Evolutionary conservation across 2,329 filamentous ascomycete genomes (phyloP), one percentile per base, ranked within the genome.

Genomic region (Calycina herbarum): DNA sequence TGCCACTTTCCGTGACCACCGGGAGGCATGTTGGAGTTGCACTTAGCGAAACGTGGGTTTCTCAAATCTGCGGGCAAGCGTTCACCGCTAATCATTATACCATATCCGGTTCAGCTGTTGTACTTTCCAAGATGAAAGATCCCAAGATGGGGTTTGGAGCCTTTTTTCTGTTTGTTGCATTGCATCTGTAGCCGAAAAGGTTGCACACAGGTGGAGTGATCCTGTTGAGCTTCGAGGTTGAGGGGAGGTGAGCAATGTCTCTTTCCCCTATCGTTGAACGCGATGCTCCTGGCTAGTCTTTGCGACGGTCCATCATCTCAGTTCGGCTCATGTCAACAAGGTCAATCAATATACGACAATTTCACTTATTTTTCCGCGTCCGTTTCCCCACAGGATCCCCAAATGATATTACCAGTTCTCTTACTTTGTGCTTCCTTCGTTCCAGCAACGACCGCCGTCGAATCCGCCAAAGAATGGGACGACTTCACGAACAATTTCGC

Each of bases 401-500:
- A 42, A 42, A 42, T 42, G 40, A 15, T n/a, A 15, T 42, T 17
- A 42, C 40, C 17, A 42, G 40, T n/a, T 15, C 40, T 42, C 13
- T 3, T n/a, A 15, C 13, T n/a, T 15, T n/a, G n/a, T 5, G 11
- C 40, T 13, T 5, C 17, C 40, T 5, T 42, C 17, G 1, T 42
- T n/a, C 40, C 40, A 4, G 6, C 17, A 42, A n/a, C 13, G 17
- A 5, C 40, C 6, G 40, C 40, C 17, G 13, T 42, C 17, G 40
- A n/a, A 13, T 5, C 40, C 10, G 40, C 10, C 1, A 42, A 42
- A 7, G 13, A 56, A 31, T 42, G 57, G 57, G 57, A 59, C 11
- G 35, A 35, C 20, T 59, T 59, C 35, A 42, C 33, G 2, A 59
- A 59, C 24, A 59, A 59, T 15, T 40, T 42, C 24, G 57, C 57